A percentile compares a stretch with the other conserved stretches of the same genome.
Evolutionary conservation across 2,329 filamentous ascomycete genomes (phyloP).

Genomic region (Biscogniauxia mediterranea): DNA sequence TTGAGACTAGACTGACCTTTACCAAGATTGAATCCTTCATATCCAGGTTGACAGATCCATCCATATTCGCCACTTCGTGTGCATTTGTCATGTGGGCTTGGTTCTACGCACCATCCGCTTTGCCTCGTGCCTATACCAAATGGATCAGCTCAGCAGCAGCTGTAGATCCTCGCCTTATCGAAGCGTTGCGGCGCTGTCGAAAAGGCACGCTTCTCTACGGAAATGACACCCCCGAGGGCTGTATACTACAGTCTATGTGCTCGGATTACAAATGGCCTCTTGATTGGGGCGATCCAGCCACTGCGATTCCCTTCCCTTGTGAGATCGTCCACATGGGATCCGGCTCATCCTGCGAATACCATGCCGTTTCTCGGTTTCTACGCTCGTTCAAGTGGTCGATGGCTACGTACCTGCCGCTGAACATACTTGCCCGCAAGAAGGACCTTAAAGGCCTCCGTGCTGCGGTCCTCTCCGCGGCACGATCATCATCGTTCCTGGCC

Average conservation of each 20-base stretch:
- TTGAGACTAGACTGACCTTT: constrained; percentile 23
- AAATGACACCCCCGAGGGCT: constrained; percentile 66
- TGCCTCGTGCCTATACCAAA: constrained; percentile 72
- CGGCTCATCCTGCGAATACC: constrained; percentile 71
- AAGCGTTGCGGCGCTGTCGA: constrained; percentile 67
- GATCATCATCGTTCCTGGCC: constrained; percentile 76
- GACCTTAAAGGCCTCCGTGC: constrained; percentile 42
- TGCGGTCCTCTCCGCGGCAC: constrained; percentile 58
- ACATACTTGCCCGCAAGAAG: constrained; percentile 57
- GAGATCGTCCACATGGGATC: constrained; percentile 80
- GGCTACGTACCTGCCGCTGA: constrained; percentile 74
- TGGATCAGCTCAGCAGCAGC: constrained; percentile 80
- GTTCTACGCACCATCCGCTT: constrained; percentile 71
- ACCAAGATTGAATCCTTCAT: constrained; percentile 39
- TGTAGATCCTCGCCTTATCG: constrained; percentile 71
- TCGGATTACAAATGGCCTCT: constrained; percentile 65
- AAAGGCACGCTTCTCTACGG: constrained; percentile 68
- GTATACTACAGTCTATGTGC: constrained; percentile 70
- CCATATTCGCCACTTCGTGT: constrained; percentile 69
- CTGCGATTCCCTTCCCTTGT: constrained; percentile 72
- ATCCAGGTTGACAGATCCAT: constrained; percentile 57
- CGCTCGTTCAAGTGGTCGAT: constrained; percentile 73
- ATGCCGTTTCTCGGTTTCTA: constrained; percentile 66
- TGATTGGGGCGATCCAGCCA: constrained; percentile 70
- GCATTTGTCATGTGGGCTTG: constrained; percentile 86